A percentile compares a stretch with the other conserved stretches of the same genome.
These are phyloP conservation scores for Pichia kudriavzevii DNA, from an alignment of 1,139 yeast species.

Conservation along the genomic window DNA sequence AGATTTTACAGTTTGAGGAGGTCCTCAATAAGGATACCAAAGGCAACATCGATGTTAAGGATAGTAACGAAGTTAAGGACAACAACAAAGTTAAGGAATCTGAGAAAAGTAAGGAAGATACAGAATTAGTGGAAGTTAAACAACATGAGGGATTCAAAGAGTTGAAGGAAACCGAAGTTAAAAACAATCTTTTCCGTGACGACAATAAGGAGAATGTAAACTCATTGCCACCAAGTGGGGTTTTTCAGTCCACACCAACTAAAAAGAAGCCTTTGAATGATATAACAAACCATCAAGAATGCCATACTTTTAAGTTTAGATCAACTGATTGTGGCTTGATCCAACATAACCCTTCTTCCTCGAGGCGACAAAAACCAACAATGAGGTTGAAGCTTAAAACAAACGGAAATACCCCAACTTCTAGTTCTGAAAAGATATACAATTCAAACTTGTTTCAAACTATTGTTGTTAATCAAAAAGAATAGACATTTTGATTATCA, in stretches of 20 bases:
- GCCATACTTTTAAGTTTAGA: constrained; percentile 25
- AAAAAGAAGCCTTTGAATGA: constrained; percentile 5
- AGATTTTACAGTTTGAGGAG: constrained; percentile 6
- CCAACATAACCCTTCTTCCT: constrained; percentile 16
- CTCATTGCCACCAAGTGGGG: constrained; percentile 24
- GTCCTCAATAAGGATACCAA: no score
- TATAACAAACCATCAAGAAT: constrained; percentile 9
- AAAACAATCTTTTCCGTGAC: no score
- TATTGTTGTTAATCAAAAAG: no score
- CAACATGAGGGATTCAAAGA: no score
- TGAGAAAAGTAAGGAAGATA: not conserved
- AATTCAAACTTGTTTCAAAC: no score
- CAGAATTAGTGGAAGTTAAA: not conserved
- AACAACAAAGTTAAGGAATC: not conserved
- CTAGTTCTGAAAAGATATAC: no score
- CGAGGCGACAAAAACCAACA: constrained; percentile 25
- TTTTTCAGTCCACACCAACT: constrained; percentile 15
- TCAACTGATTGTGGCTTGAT: constrained; percentile 24
- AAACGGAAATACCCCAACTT: no score
- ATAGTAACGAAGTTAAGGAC: not conserved
- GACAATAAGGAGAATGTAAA: constrained; percentile 9
- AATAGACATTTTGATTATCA: no score
- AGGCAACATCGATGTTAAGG: no score
- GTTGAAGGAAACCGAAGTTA: no score
- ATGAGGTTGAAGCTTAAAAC: constrained; percentile 19